phyloP scores from a whole-genome alignment of 345 rosid genomes.

The Gossypium stocksii region DNA sequence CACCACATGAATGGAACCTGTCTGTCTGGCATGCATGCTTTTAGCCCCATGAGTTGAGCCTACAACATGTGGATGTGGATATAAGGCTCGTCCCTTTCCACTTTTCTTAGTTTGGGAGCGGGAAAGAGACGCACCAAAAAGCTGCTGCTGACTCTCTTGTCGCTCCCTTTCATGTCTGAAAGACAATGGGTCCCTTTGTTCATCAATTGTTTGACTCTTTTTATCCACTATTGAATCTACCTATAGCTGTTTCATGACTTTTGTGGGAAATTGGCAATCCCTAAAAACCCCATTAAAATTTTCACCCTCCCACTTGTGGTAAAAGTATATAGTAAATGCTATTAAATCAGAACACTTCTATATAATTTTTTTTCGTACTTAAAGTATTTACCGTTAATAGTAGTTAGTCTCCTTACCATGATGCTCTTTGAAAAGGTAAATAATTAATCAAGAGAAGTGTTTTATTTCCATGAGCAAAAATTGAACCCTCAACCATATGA shows the following conservation, averaged over 20 bases:
- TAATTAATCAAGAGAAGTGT: accelerated
- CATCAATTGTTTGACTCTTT: conserved; percentile 5
- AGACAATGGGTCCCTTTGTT: conserved; percentile 9
- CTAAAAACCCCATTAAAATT: not conserved
- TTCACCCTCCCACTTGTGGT: not conserved
- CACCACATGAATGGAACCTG: not conserved
- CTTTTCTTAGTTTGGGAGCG: conserved; percentile 11
- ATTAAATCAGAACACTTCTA: too few species aligned
- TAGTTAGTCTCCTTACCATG: accelerated
- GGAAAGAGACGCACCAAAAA: conserved; percentile 32
- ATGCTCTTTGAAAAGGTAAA: too few species aligned
- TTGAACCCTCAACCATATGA: too few species aligned
- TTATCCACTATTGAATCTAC: conserved; percentile 5
- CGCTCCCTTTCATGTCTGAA: not conserved
- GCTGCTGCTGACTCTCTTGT: conserved; percentile 22
- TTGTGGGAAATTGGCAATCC: conserved; percentile 6
- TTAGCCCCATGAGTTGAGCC: not conserved
- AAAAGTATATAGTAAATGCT: too few species aligned
- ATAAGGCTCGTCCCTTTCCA: conserved; percentile 20
- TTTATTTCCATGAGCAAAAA: too few species aligned
- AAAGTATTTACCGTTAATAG: too few species aligned
- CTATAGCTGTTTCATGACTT: not conserved
- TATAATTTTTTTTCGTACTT: too few species aligned
- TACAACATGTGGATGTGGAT: conserved; percentile 19
- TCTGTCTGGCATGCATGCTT: not conserved